Evolutionary conservation across 176 grass and related monocot genomes (phyloP).

Genomic region (Areca catechu): DNA sequence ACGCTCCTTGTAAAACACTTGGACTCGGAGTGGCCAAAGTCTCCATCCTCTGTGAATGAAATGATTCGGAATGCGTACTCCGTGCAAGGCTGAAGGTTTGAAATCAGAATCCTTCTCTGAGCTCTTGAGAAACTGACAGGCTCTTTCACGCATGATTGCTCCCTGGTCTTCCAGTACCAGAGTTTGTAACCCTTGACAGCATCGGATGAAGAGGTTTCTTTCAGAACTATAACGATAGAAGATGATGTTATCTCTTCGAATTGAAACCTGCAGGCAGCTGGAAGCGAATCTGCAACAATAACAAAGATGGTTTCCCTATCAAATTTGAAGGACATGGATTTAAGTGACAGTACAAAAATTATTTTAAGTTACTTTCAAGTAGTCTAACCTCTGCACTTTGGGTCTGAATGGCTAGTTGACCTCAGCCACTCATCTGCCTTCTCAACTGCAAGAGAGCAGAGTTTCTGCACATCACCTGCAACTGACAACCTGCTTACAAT

Average conservation of each 20-base stretch:
- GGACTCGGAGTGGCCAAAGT: conserved; percentile 86
- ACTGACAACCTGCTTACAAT: conserved; percentile 84
- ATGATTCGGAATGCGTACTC: conserved; percentile 89
- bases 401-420: conserved; percentile 31
- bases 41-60: conserved; percentile 72
- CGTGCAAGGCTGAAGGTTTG: conserved; percentile 77
- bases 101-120: conserved; percentile 75
- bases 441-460: conserved; percentile 72
- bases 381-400: conserved; percentile 54
- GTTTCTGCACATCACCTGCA: conserved; percentile 73
- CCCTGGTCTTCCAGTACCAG: conserved; percentile 84
- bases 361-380: neutral
- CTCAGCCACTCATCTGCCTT: conserved; percentile 65
- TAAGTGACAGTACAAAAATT: too few relatives aligned
- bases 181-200: conserved; percentile 75
- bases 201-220: conserved; percentile 53
- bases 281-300: conserved; percentile 65
- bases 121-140: conserved; percentile 60
- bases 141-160: conserved; percentile 38
- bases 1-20: conserved; percentile 81
- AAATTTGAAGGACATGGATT: conserved; percentile 14
- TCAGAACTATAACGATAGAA: conserved; percentile 66
- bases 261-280: conserved; percentile 76
- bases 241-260: conserved; percentile 73
- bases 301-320: neutral